These are phyloP conservation scores for Alternaria conjuncta DNA, from an alignment of 2,329 filamentous ascomycete genomes.

Conservation along the genomic window DNA sequence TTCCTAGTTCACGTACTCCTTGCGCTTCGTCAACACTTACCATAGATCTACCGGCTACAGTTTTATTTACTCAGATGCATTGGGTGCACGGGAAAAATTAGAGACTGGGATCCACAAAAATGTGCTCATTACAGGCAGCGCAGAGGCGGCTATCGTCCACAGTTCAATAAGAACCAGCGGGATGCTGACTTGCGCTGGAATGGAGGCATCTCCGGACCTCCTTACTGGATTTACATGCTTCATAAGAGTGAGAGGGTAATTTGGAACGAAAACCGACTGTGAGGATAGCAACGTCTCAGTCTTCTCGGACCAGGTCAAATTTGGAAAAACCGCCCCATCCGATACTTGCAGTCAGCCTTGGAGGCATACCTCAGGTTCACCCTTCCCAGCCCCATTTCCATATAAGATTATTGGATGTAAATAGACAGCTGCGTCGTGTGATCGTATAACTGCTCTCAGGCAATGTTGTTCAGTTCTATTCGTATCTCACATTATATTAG, in stretches of 20 bases:
- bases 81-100: conserved; percentile 21
- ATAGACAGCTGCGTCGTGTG: neutral
- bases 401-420: neutral
- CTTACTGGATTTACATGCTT: conserved; percentile 40
- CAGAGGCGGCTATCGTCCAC: conserved; percentile 41
- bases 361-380: neutral
- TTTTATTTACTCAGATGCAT: neutral
- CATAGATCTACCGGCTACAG: conserved; percentile 13
- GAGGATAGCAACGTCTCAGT: neutral
- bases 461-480: neutral
- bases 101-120: neutral
- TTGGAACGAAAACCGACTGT: neutral
- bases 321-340: neutral
- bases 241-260: conserved; percentile 6
- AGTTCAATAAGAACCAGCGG: conserved; percentile 24
- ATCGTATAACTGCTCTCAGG: neutral
- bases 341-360: neutral
- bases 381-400: neutral
- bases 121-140: conserved; percentile 32
- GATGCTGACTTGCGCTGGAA: conserved; percentile 34
- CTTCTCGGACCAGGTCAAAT: neutral
- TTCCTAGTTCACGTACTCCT: neutral
- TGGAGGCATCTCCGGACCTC: conserved; percentile 45
- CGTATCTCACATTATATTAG: neutral
- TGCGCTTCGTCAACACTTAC: neutral